phyloP scores from a whole-genome alignment of 352 stramenopile species.

The Thraustochytrium striatum region DNA sequence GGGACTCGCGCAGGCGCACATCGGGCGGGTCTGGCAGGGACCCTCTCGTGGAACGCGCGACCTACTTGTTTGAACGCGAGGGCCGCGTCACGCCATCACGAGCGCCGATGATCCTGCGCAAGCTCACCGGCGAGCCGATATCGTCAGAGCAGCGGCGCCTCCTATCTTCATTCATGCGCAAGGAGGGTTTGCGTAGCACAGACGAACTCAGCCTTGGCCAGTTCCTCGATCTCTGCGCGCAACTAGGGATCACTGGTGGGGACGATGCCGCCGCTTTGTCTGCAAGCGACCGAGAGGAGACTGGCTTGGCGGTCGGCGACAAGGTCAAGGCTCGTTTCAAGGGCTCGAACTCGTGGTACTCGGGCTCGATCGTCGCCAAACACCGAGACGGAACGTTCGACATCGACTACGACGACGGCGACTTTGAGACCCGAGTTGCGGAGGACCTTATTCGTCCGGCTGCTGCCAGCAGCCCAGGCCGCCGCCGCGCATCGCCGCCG shows the following conservation, averaged over 20 bases:
- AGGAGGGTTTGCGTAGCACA: neutral
- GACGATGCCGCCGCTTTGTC: conserved; percentile 27
- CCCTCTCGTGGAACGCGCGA: no score
- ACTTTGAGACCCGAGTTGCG: conserved; percentile 57
- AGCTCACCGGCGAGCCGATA: neutral
- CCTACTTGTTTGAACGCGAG: no score
- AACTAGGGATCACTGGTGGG: neutral
- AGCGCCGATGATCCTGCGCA: conserved; percentile 1
- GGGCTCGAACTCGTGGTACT: conserved; percentile 67
- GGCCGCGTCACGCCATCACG: no score
- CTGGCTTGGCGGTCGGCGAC: conserved; percentile 42
- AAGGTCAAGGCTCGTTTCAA: conserved; percentile 65
- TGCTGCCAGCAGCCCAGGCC: neutral
- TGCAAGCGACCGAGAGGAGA: conserved; percentile 46
- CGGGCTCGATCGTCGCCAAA: conserved; percentile 63
- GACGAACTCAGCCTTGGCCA: neutral
- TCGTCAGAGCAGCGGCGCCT: neutral
- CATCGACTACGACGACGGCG: conserved; percentile 72
- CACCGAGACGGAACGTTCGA: conserved; percentile 68
- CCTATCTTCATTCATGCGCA: neutral
- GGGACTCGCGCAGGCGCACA: no score
- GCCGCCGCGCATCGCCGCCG: neutral
- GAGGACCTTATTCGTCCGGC: neutral
- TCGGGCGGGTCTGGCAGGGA: no score
- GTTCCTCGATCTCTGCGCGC: neutral